Conservation (phyloP, 331 rosid species). For the Telfairia occidentalis region DNA sequence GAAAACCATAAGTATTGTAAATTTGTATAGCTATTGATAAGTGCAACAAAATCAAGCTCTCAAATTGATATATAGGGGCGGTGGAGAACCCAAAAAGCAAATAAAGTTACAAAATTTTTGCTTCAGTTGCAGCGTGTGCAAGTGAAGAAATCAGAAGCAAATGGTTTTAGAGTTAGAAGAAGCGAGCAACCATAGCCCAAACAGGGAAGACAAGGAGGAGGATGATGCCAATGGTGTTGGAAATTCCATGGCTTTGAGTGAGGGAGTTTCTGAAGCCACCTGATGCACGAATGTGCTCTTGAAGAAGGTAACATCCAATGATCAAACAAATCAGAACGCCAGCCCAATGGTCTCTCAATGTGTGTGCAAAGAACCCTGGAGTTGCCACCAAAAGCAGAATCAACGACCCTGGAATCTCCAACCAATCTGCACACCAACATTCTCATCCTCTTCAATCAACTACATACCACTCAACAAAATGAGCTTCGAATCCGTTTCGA, state of each 20-base stretch:
- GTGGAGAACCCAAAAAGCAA: not conserved
- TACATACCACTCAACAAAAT: no score
- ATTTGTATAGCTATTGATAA: not conserved
- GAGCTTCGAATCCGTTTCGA: no score
- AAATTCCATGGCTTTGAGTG: constrained; percentile 69
- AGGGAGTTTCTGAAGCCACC: constrained; percentile 88
- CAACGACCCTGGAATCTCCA: constrained; percentile 80
- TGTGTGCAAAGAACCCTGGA: constrained; percentile 47
- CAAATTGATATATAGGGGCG: not conserved
- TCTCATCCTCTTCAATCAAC: not conserved
- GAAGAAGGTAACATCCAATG: constrained; percentile 72
- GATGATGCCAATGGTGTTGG: constrained; percentile 73
- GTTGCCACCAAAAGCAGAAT: constrained; percentile 70
- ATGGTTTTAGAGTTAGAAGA: constrained; percentile 16
- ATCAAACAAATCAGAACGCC: constrained; percentile 47
- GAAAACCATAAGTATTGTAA: not conserved
- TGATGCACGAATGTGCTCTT: constrained; percentile 82
- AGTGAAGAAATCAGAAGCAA: not conserved
- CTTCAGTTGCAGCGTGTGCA: constrained; percentile 22
- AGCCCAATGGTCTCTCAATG: constrained; percentile 47
- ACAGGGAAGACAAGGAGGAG: constrained; percentile 61
- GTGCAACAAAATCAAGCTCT: not conserved
- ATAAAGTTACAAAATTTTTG: not conserved
- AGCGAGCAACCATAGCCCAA: constrained; percentile 47
- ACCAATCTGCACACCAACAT: constrained; percentile 43